These are phyloP conservation scores for Leccinum uliginosum DNA, from an alignment of 768 basidiomycete genomes.

Conservation along the genomic window DNA sequence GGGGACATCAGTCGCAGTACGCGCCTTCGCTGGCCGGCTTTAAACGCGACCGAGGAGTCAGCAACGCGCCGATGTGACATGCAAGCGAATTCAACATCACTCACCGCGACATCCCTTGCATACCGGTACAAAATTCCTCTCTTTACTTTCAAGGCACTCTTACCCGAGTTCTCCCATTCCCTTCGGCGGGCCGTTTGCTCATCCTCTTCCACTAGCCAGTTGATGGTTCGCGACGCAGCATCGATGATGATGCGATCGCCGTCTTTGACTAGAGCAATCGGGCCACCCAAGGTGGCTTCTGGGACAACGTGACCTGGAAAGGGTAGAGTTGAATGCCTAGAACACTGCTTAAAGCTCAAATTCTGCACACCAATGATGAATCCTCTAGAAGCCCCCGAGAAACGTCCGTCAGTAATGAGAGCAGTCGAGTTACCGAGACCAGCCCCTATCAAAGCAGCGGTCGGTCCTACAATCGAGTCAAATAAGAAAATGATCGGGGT, in stretches of 20 bases:
- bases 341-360: conserved; percentile 4
- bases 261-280: conserved; percentile 82
- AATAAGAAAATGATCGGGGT: neutral
- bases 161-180: conserved; percentile 69
- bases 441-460: conserved; percentile 80
- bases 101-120: conserved; percentile 81
- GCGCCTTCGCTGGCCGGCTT: conserved; percentile 82
- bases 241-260: conserved; percentile 80
- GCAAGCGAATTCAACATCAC: conserved; percentile 32
- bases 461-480: conserved; percentile 48
- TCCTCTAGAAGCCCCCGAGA: conserved; percentile 76
- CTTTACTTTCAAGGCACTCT: conserved; percentile 59
- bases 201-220: conserved; percentile 68
- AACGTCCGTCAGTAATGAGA: conserved; percentile 85
- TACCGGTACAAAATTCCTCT: conserved; percentile 77
- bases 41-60: conserved; percentile 5
- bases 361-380: conserved; percentile 49
- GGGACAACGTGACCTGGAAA: conserved; percentile 53
- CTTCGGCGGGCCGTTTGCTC: conserved; percentile 57
- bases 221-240: conserved; percentile 55
- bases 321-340: conserved; percentile 36
- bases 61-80: neutral
- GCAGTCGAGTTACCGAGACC: conserved; percentile 75
- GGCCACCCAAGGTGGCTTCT: conserved; percentile 75
- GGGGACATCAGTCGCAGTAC: conserved; percentile 61